phyloP scores from a whole-genome alignment of 2,329 filamentous ascomycete species.

The Microdochium nivale region DNA sequence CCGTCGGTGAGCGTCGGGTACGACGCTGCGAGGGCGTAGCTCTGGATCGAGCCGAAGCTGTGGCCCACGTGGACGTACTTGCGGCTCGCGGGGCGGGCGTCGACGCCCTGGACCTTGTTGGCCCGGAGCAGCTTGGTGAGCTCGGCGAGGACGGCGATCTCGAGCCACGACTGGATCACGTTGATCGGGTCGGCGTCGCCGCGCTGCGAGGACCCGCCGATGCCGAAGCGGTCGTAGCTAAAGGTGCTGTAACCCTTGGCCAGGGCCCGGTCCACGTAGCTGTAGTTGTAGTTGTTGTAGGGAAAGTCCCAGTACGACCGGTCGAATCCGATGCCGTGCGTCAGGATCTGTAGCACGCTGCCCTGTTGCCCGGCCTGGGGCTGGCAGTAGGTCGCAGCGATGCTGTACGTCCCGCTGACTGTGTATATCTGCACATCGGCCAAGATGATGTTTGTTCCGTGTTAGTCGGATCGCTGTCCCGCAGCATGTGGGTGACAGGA shows the following conservation, averaged over 20 bases:
- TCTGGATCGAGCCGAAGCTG: constrained; percentile 53
- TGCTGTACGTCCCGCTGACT: constrained; percentile 43
- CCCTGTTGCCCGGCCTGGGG: constrained; percentile 35
- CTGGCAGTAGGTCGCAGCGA: constrained; percentile 53
- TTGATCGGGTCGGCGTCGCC: constrained; percentile 38
- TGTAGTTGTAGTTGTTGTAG: constrained; percentile 51
- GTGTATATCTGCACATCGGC: constrained; percentile 36
- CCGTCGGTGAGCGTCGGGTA: constrained; percentile 47
- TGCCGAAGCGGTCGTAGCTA: constrained; percentile 52
- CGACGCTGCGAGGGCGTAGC: constrained; percentile 42
- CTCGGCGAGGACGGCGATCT: constrained; percentile 46
- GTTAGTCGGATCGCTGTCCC: too few relatives aligned
- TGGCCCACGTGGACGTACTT: constrained; percentile 54
- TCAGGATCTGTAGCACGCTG: constrained; percentile 35
- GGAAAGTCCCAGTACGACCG: constrained; percentile 54
- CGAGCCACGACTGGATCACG: constrained; percentile 48
- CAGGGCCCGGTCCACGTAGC: constrained; percentile 48
- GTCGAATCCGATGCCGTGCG: constrained; percentile 46
- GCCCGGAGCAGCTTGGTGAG: constrained; percentile 41
- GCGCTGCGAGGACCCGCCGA: constrained; percentile 48
- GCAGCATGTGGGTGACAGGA: too few relatives aligned
- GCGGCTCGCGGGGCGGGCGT: constrained; percentile 17
- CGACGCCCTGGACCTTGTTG: constrained; percentile 33
- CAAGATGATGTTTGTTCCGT: too few relatives aligned
- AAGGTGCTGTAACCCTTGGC: constrained; percentile 50